Conservation (phyloP, 371 early-diverging fungal genomes). For the Syncephalastrum contaminatum region DNA sequence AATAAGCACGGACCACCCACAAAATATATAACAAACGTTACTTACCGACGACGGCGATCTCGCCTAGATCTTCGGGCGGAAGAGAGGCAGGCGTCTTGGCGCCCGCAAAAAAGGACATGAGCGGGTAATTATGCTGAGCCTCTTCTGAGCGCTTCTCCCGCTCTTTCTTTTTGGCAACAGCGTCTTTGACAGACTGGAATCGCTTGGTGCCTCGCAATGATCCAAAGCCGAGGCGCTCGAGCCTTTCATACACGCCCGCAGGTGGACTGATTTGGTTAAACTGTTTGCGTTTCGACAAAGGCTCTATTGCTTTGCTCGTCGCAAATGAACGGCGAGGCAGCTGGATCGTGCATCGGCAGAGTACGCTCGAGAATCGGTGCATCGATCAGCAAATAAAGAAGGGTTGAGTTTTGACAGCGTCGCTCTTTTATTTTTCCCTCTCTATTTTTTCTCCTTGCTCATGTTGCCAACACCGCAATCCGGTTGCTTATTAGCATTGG, state of each 20-base stretch:
- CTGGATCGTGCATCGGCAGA: neutral
- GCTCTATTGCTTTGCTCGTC: neutral
- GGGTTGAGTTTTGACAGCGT: neutral
- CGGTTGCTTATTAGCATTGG: neutral
- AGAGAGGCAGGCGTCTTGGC: constrained; percentile 62
- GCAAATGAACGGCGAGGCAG: constrained; percentile 1
- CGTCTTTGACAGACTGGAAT: constrained; percentile 21
- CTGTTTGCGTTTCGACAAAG: constrained; percentile 46
- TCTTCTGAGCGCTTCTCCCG: constrained; percentile 5
- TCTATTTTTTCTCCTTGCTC: constrained; percentile 5
- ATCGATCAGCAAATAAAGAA: neutral
- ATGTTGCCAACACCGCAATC: too few relatives aligned
- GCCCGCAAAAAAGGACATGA: constrained; percentile 68
- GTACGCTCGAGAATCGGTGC: neutral
- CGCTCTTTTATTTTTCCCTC: neutral
- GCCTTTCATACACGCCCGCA: constrained; percentile 33
- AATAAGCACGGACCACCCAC: neutral
- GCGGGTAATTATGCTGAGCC: constrained; percentile 24
- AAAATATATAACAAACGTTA: neutral
- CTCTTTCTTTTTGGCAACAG: constrained; percentile 14
- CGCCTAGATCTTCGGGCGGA: constrained; percentile 57
- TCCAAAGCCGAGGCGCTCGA: constrained; percentile 47
- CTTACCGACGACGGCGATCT: constrained; percentile 67
- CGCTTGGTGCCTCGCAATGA: constrained; percentile 38
- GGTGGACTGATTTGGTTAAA: constrained; percentile 46